Percentiles rank a stretch among this genome's conserved stretches.
Evolutionary conservation across 164 flowering plant species (phyloP).

Genomic region (Echeveria elegans): DNA sequence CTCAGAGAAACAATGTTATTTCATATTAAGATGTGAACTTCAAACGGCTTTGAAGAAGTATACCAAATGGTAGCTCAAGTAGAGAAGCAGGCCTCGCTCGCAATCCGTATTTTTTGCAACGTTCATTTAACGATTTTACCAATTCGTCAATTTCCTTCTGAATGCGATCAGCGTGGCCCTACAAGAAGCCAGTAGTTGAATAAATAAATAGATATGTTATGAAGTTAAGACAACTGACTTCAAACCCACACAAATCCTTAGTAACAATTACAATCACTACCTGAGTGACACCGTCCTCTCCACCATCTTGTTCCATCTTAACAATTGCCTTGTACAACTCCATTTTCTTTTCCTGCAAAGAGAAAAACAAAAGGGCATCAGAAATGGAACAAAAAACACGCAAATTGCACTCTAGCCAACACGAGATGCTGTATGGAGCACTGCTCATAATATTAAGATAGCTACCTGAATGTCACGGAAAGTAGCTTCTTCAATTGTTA

Average conservation of each 20-base stretch:
- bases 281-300: slow-evolving; percentile 56
- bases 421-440: not conserved
- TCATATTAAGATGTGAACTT: not conserved
- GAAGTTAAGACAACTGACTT: not conserved
- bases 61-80: slow-evolving; percentile 94
- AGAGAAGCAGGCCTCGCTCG: slow-evolving; percentile 68
- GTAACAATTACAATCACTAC: slow-evolving; percentile 20
- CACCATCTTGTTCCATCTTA: slow-evolving; percentile 67
- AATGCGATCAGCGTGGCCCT: slow-evolving; percentile 71
- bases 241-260: not conserved
- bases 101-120: slow-evolving; percentile 87
- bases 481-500: slow-evolving; percentile 85
- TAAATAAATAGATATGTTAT: not conserved
- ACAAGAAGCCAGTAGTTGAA: slow-evolving; percentile 12
- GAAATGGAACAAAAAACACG: not conserved
- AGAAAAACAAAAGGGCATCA: not conserved
- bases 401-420: not conserved
- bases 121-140: slow-evolving; percentile 71
- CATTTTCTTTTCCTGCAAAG: slow-evolving; percentile 63
- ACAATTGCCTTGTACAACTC: slow-evolving; percentile 80
- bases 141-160: slow-evolving; percentile 78
- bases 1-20: not conserved
- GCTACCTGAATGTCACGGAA: slow-evolving; percentile 89
- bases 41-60: not conserved
- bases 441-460: not conserved